These are phyloP conservation scores for Starmerella tilneyi DNA, from an alignment of 805 yeast species.

Conservation along the genomic window DNA sequence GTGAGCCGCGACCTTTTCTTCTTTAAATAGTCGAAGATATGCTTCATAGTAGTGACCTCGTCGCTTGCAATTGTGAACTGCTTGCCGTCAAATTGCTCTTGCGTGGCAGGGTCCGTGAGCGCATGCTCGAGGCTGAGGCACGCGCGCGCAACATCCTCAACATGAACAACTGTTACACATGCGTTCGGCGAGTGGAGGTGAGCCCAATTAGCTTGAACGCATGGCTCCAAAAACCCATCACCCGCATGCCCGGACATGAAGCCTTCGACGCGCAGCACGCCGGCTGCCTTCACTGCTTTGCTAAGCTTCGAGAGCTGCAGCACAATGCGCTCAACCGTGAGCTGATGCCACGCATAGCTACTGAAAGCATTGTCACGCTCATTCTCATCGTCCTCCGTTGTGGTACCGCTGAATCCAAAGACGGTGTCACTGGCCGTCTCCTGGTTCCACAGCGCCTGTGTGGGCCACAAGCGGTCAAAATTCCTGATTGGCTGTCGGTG, in stretches of 20 bases:
- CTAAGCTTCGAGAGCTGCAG: not conserved
- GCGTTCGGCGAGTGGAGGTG: conserved; percentile 23
- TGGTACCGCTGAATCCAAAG: not conserved
- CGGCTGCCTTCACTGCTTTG: conserved; percentile 14
- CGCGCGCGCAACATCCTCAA: conserved; percentile 35
- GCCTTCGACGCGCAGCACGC: conserved; percentile 26
- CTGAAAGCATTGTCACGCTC: conserved; percentile 22
- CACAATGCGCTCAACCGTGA: conserved; percentile 22
- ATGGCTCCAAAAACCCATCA: conserved; percentile 25
- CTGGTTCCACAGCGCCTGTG: conserved; percentile 16
- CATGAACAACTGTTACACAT: conserved; percentile 29
- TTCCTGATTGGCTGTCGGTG: conserved; percentile 21
- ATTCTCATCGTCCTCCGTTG: not conserved
- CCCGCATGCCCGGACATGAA: conserved; percentile 26
- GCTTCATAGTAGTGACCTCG: conserved; percentile 23
- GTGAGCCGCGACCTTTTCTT: conserved; percentile 14
- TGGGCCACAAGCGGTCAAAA: conserved; percentile 19
- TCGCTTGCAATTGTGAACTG: conserved; percentile 21
- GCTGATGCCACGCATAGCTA: conserved; percentile 27
- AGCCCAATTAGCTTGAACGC: conserved; percentile 20
- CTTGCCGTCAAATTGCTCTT: conserved; percentile 10
- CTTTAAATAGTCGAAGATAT: conserved; percentile 22
- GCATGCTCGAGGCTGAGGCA: conserved; percentile 33
- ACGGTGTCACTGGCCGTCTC: conserved; percentile 5
- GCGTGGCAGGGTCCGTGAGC: conserved; percentile 24